Conservation (phyloP, 345 rosid species). For the Eucalyptus cloeziana region DNA sequence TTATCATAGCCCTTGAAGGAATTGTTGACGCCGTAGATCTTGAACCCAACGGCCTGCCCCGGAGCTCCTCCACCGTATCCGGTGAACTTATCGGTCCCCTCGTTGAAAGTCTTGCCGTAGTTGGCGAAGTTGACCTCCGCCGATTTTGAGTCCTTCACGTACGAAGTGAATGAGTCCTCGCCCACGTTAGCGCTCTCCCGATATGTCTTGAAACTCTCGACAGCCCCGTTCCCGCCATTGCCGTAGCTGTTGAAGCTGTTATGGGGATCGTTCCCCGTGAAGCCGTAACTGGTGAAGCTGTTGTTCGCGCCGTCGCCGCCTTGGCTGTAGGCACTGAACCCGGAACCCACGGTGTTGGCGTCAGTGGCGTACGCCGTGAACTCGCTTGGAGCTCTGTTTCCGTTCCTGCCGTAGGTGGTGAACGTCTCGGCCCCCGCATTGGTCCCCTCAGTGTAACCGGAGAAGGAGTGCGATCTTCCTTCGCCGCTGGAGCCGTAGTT, state of each 20-base stretch:
- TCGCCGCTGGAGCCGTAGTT: slow-evolving; percentile 43
- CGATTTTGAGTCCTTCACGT: slow-evolving; percentile 39
- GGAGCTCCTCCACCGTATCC: slow-evolving; percentile 38
- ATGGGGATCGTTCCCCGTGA: slow-evolving; percentile 44
- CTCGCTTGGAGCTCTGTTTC: slow-evolving; percentile 41
- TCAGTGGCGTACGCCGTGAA: slow-evolving; percentile 43
- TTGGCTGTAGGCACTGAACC: slow-evolving; percentile 56
- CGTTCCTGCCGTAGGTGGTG: slow-evolving; percentile 56
- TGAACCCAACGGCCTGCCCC: slow-evolving; percentile 27
- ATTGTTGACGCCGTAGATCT: slow-evolving; percentile 31
- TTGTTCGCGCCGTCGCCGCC: slow-evolving; percentile 41
- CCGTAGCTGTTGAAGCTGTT: slow-evolving; percentile 62
- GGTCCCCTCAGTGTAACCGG: slow-evolving; percentile 25
- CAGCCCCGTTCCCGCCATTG: slow-evolving; percentile 27
- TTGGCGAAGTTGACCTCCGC: slow-evolving; percentile 28
- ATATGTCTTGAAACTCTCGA: slow-evolving; percentile 38
- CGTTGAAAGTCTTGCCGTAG: slow-evolving; percentile 48
- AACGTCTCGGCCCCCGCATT: slow-evolving; percentile 63
- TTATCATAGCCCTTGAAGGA: slow-evolving; percentile 47
- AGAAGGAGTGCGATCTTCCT: slow-evolving; percentile 39
- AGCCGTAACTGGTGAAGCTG: slow-evolving; percentile 59
- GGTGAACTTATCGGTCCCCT: slow-evolving; percentile 42
- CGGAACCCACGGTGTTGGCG: slow-evolving; percentile 59
- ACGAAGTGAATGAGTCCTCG: slow-evolving; percentile 49
- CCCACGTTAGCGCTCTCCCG: slow-evolving; percentile 50